A percentile compares a stretch with the other conserved stretches of the same genome.
phyloP scores from a whole-genome alignment of 78 protist genomes.

The Dictyostelium intermedium region DNA sequence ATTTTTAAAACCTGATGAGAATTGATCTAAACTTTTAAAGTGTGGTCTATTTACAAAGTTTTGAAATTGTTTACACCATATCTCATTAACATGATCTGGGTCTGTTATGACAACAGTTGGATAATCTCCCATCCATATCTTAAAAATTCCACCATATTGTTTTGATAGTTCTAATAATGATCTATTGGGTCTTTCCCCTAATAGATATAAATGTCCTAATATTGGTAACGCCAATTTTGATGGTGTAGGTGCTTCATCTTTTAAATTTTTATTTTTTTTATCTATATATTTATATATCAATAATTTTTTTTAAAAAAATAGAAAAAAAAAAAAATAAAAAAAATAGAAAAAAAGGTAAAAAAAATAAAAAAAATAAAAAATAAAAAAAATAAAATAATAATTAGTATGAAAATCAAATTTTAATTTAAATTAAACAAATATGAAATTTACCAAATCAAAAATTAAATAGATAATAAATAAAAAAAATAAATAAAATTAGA shows the following conservation, averaged over 20 bases:
- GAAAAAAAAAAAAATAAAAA: neutral
- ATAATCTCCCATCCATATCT: constrained; percentile 42
- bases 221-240: constrained; percentile 8
- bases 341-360: neutral
- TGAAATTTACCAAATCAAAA: no score
- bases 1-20: constrained; percentile 4
- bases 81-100: neutral
- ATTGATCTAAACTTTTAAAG: neutral
- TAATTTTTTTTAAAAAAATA: no score
- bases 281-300: no score
- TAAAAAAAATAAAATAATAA: neutral
- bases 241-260: neutral
- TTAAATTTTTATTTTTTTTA: neutral
- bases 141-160: constrained; percentile 21
- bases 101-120: constrained; percentile 18
- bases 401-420: no score
- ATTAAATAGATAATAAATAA: no score
- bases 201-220: constrained; percentile 33
- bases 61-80: constrained; percentile 2
- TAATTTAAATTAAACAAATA: no score
- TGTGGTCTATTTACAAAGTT: constrained; percentile 27
- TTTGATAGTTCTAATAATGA: neutral
- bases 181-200: constrained; percentile 2
- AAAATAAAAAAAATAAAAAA: neutral
- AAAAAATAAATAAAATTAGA: no score